phyloP scores from a whole-genome alignment of 371 early-diverging fungal genomes.

The Zychaea mexicana region DNA sequence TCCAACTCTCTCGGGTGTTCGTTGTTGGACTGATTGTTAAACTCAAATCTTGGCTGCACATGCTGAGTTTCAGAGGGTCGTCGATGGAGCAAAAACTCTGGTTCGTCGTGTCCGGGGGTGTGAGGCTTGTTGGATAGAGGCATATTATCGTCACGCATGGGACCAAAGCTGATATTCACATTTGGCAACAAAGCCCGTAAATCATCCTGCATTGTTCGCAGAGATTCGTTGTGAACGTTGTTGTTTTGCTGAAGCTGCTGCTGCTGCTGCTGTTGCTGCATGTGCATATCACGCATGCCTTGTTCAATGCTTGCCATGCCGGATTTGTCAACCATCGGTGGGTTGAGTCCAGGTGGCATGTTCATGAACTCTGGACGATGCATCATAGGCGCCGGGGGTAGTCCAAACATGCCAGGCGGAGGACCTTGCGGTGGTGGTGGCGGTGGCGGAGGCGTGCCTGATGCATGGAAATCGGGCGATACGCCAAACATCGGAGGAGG shows the following conservation, averaged over 20 bases:
- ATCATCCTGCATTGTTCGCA: constrained; percentile 53
- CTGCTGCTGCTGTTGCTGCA: constrained; percentile 1
- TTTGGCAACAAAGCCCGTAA: constrained; percentile 71
- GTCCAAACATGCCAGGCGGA: constrained; percentile 27
- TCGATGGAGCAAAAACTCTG: not conserved
- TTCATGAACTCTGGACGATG: constrained; percentile 21
- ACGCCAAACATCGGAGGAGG: constrained; percentile 20
- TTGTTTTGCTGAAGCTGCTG: not conserved
- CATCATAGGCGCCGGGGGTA: constrained; percentile 28
- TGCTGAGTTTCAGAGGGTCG: not conserved
- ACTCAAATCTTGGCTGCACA: not conserved
- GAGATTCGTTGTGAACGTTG: constrained; percentile 2
- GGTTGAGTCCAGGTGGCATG: constrained; percentile 18
- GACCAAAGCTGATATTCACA: constrained; percentile 69
- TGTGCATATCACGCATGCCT: constrained; percentile 5
- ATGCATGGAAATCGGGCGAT: constrained; percentile 15
- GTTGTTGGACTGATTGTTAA: not conserved
- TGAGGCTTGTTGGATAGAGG: constrained; percentile 9
- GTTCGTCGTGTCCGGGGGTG: constrained; percentile 9
- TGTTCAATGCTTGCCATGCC: constrained; percentile 6
- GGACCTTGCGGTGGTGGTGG: constrained; percentile 18
- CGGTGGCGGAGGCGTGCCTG: constrained; percentile 17
- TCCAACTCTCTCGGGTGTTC: not conserved
- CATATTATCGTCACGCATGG: constrained; percentile 28
- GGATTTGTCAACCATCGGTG: constrained; percentile 2